phyloP scores from a whole-genome alignment of 805 yeast genomes.

The Metschnikowia vanudenii region DNA sequence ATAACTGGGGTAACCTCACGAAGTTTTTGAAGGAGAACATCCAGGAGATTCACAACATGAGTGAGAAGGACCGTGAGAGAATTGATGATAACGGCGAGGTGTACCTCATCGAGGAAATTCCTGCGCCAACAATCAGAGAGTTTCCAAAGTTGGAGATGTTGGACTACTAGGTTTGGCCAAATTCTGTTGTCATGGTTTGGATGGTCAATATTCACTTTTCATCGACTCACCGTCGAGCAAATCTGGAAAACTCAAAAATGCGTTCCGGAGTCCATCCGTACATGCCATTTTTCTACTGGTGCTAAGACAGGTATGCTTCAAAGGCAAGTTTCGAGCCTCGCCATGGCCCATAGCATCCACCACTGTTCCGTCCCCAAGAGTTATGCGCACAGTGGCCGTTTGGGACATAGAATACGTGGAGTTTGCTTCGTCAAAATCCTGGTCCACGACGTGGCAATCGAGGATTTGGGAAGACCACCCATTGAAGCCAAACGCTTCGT shows the following conservation, averaged over 20 bases:
- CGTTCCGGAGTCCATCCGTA: constrained; percentile 44
- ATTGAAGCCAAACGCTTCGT: constrained; percentile 52
- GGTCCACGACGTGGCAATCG: constrained; percentile 19
- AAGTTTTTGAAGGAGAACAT: constrained; percentile 57
- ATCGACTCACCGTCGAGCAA: constrained; percentile 8
- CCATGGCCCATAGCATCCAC: constrained; percentile 42
- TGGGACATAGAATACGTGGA: constrained; percentile 24
- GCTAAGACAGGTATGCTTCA: constrained; percentile 33
- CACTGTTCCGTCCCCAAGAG: constrained; percentile 44
- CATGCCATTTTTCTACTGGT: constrained; percentile 49
- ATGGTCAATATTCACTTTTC: constrained; percentile 1
- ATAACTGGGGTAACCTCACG: constrained; percentile 57
- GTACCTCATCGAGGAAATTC: constrained; percentile 73
- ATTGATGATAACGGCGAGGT: constrained; percentile 85
- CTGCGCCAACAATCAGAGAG: constrained; percentile 62
- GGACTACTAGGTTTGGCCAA: constrained; percentile 45
- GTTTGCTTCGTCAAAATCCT: constrained; percentile 24
- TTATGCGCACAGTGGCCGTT: constrained; percentile 33
- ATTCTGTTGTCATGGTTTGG: no score
- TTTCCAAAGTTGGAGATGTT: constrained; percentile 59
- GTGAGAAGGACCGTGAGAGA: constrained; percentile 85
- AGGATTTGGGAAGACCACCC: constrained; percentile 55
- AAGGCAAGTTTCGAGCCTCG: constrained; percentile 30
- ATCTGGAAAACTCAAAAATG: constrained; percentile 35
- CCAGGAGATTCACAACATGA: constrained; percentile 74